Evolutionary conservation across 768 basidiomycete species (phyloP), one percentile per base, ranked within the genome.

Genomic region (Hortiboletus flavorubellus): DNA sequence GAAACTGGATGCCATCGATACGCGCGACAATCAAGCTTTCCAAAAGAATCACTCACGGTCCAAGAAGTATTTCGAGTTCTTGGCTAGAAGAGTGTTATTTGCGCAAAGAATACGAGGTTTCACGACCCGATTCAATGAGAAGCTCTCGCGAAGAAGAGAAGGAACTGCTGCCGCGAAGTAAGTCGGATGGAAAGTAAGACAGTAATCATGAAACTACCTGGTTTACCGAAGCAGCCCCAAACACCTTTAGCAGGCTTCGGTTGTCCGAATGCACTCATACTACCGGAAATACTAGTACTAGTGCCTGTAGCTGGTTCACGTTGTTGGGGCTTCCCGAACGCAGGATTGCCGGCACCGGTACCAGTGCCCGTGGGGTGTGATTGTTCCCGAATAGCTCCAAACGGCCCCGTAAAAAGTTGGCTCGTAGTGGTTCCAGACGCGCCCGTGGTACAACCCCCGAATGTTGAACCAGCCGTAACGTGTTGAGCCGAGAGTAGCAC

Each of bases 191-290:
- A 30, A 30, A 31, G n/a, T 29, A 44, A 18, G 7, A n/a, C 7
- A 21, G 40, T 37, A 18, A 39, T 18, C 12, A 47, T 38, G 33
- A 10, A 54, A 59, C 11, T 50, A 65, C 69, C 40, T 41, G 63
- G 53, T 42, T 69, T 49, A 23, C 65, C 58, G 18, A 72, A 70
- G 26, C 57, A 43, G 18, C 34, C 26, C 15, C 61, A 58, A 37
- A 70, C 68, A 29, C 60, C 67, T 50, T n/a, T n/a, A n/a, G n/a
- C n/a, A n/a, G n/a, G n/a, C n/a, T n/a, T 66, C 61, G 12, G 64
- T 53, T 71, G 67, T 15, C 62, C 70, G 34, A 68, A 70, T 29
- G 61, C 34, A 31, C 42, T 42, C 23, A 75, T 66, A 44, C 62
- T 59, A 43, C 72, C 66, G 23, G 16, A 10, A 10, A 15, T 45